Evolutionary conservation across 1,139 yeast genomes (phyloP), one percentile per base, ranked within the genome.

Genomic region (Ogataea hybrid): DNA sequence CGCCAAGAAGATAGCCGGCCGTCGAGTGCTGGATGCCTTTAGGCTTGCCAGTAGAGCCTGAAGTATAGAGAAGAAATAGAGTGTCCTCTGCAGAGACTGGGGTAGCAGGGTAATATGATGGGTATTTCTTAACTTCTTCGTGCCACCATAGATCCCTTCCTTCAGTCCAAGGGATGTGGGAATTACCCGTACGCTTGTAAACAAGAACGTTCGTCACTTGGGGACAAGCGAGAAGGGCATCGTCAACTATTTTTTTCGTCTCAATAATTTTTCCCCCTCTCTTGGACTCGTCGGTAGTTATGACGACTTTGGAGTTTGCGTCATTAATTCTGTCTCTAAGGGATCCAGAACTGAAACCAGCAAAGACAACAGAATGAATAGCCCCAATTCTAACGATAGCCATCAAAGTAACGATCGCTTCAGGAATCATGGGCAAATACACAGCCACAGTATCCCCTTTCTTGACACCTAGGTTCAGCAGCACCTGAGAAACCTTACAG

Each of bases 381-480:
- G 94, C 95, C 49, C 95, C 94, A 49, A 85, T 73, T 66, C 95
- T 75, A 17, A 74, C 73, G 61, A 84, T 82, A 20, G 94, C 92
- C 65, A 85, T 68, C 50, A 85, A 66, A 1, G 94, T 76, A 32
- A 83, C 73, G 48, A 85, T 57, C 2, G 92, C 90, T 65, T 84
- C 89, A 22, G 94, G 92, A 50, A 84, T 81, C 95, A 85, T 85
- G 52, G 94, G 95, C 63, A 85, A 71, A 63, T 85, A 85, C 37
- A 85, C 90, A 3, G 94, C 94, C 33, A 85, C 92, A 6, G 90
- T 80, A 59, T 85, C 94, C 50, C 92, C 92, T 65, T 84, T 84
- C 57, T 74, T 73, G 48, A 84, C 90, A 46, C 90, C 90, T 58
- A 80, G 65, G 52, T 70, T 70, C 50, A 70, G 72, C 65, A 81